Percentiles rank a stretch among this genome's conserved stretches.
These are phyloP conservation scores for Pseudogymnoascus sp. DNA, from an alignment of 2,329 filamentous ascomycete genomes.

Conservation along the genomic window DNA sequence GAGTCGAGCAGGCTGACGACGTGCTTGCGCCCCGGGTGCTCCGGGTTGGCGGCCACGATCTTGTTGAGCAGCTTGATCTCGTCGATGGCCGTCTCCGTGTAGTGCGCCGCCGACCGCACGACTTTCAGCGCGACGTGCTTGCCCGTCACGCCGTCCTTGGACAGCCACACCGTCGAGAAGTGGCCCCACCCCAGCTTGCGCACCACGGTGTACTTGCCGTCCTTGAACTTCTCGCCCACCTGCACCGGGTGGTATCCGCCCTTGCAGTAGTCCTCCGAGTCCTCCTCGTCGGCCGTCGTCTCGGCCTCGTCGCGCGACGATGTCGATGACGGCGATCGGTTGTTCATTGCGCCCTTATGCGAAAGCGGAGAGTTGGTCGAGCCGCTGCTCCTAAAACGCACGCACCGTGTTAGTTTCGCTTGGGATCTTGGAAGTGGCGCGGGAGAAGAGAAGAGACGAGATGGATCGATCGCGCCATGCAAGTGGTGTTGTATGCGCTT, in stretches of 20 bases:
- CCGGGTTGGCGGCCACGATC: constrained; percentile 89
- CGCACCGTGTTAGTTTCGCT: constrained; percentile 24
- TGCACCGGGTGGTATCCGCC: constrained; percentile 94
- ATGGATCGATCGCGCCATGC: constrained; percentile 11
- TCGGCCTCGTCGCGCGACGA: constrained; percentile 78
- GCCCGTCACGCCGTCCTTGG: constrained; percentile 72
- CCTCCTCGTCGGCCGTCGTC: constrained; percentile 94
- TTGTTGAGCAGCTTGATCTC: constrained; percentile 98
- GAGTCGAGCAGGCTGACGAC: constrained; percentile 94
- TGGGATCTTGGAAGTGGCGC: constrained; percentile 20
- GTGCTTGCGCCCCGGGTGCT: constrained; percentile 88
- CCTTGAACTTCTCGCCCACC: constrained; percentile 94
- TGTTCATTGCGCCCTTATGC: constrained; percentile 21
- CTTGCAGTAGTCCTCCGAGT: constrained; percentile 99
- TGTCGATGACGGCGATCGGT: constrained; percentile 53
- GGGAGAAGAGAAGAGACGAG: background rate
- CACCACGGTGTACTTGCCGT: constrained; percentile 91
- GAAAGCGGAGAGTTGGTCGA: constrained; percentile 20
- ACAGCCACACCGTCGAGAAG: constrained; percentile 92
- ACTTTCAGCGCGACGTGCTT: constrained; percentile 98
- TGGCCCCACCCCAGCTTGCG: constrained; percentile 97
- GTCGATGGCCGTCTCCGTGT: constrained; percentile 96
- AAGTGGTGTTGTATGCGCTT: constrained; percentile 21
- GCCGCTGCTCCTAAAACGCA: constrained; percentile 26
- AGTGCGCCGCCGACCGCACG: constrained; percentile 93